phyloP scores from a whole-genome alignment of 352 stramenopile genomes.

The Aphanomyces stellatus region DNA sequence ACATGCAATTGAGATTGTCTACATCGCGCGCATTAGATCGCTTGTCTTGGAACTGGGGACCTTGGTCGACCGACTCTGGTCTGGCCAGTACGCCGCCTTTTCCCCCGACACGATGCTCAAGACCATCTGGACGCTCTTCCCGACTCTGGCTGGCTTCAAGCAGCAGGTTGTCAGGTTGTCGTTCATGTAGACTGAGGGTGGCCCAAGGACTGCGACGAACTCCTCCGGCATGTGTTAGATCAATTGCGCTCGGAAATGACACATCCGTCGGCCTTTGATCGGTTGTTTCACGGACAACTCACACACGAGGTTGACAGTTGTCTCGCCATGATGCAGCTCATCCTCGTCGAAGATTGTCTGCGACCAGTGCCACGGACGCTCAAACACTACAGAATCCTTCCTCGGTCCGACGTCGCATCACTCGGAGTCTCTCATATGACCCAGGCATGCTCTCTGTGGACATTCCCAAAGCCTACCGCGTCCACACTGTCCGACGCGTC shows the following conservation, averaged over 20 bases:
- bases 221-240: not conserved
- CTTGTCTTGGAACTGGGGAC: slow-evolving; percentile 24
- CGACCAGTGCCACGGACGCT: not conserved
- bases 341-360: not conserved
- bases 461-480: not conserved
- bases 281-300: not conserved
- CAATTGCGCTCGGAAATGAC: not conserved
- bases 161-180: not conserved
- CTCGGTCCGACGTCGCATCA: not conserved
- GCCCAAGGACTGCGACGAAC: not conserved
- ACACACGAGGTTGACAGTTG: not conserved
- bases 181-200: not conserved
- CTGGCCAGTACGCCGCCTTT: not conserved
- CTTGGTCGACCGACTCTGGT: not conserved
- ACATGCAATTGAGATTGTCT: too few relatives aligned
- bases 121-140: not conserved
- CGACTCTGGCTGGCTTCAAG: not conserved
- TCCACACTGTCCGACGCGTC: not conserved
- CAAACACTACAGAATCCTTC: not conserved
- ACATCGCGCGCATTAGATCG: too few relatives aligned
- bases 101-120: not conserved
- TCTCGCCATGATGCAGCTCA: too few relatives aligned
- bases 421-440: not conserved
- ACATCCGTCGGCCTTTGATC: not conserved
- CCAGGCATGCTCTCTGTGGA: not conserved